Percentiles rank a stretch among this genome's conserved stretches.
Conservation (phyloP, 495 filamentous ascomycete genomes). For the Tuber melanosporum region DNA sequence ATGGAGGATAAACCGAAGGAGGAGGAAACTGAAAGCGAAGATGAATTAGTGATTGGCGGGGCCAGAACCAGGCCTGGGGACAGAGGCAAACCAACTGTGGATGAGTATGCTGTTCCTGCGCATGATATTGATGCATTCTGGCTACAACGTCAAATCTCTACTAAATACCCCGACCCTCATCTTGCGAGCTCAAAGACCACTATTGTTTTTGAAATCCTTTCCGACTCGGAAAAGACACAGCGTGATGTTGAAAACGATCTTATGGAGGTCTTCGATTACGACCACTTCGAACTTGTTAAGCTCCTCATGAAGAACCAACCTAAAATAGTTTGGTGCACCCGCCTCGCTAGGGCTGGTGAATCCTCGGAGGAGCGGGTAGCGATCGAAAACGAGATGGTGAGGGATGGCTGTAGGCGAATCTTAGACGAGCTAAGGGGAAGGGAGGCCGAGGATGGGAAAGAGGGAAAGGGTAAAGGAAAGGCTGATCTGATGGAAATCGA, state of each 20-base stretch:
- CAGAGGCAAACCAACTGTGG: constrained; percentile 44
- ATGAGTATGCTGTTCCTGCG: constrained; percentile 63
- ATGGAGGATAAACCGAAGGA: constrained; percentile 48
- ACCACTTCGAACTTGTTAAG: constrained; percentile 86
- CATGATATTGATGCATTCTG: constrained; percentile 95
- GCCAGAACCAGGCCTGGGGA: constrained; percentile 45
- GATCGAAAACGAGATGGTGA: constrained; percentile 82
- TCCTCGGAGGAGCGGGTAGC: constrained; percentile 67
- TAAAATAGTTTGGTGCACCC: constrained; percentile 91
- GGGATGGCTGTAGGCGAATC: constrained; percentile 77
- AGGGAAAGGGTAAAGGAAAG: constrained; percentile 72
- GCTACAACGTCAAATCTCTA: constrained; percentile 87
- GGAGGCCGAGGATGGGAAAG: constrained; percentile 55
- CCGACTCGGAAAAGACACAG: constrained; percentile 73
- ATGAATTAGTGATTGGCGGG: constrained; percentile 78
- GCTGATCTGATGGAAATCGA: constrained; percentile 86
- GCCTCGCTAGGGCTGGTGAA: constrained; percentile 75
- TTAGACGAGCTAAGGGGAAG: constrained; percentile 74
- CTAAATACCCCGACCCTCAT: constrained; percentile 81
- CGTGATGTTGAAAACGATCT: constrained; percentile 96
- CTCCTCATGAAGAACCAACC: constrained; percentile 87
- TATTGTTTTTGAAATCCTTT: constrained; percentile 72
- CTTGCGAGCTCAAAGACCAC: constrained; percentile 81
- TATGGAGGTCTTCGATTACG: constrained; percentile 96
- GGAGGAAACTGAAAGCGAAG: constrained; percentile 47